Evolutionary conservation across 2,329 filamentous ascomycete genomes (phyloP), one percentile per base, ranked within the genome.

Genomic region (Diaporthe amygdali): DNA sequence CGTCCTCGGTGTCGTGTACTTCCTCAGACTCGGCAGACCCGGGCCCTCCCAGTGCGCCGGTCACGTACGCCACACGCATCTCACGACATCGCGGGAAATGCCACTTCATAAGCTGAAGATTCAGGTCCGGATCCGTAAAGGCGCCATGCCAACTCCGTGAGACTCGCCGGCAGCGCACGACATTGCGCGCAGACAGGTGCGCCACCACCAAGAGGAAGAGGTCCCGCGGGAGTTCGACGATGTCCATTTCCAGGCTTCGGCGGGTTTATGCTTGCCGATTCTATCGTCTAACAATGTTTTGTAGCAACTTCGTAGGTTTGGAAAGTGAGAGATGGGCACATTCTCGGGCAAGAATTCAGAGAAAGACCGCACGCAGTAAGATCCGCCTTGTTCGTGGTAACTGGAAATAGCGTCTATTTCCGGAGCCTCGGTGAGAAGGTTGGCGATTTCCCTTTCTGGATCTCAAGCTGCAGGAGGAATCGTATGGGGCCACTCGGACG

Each of bases 21-120:
- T 20, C 37, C 25, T 30, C 59, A 41, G 39, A 66, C 55, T 30
- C 73, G n/a, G 44, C 71, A 76, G 55, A 64, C 75, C 72, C 46
- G 68, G 68, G 55, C 30, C 47, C 15, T 76, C 34, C 47, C 20
- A 55, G 68, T 2, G 66, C 73, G 27, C 71, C 76, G 46, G n/a
- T 68, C 3, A 47, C 76, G 68, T 59, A 79, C 74, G n/a, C 69
- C 37, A 81, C 74, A n/a, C 87, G 84, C 49, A 86, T 79, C 78
- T 92, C 90, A 47, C 83, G 82, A 37, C 85, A 86, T 34, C 83
- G 81, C 5, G 89, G 86, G 72, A 89, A 91, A 70, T 86, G 84
- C 74, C 79, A 79, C 51, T 83, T 82, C 70, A 91, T 78, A 22
- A 90, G 81, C 44, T 82, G 81, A 69, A 83, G 80, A 64, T 85